Evolutionary conservation across 257 asterid species (phyloP).

Genomic region (Nicotiana tomentosiformis): DNA sequence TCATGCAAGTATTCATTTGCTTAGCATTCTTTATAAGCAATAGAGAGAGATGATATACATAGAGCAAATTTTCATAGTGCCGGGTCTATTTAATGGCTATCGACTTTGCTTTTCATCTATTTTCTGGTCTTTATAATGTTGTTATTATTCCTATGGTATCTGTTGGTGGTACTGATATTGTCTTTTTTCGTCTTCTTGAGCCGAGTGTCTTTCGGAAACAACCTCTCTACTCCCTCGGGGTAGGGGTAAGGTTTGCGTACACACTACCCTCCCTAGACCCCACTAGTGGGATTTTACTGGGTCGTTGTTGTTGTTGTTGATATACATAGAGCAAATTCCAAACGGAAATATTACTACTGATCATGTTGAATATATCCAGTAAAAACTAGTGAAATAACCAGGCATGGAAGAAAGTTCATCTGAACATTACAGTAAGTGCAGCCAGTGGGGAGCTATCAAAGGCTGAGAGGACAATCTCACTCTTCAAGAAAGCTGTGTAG

Average conservation of each 20-base stretch:
- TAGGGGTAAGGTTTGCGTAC: no score
- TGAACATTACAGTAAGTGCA: slow-evolving; percentile 76
- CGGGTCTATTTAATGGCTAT: no score
- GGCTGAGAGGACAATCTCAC: slow-evolving; percentile 91
- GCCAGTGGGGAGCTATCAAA: slow-evolving; percentile 95
- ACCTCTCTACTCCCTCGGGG: no score
- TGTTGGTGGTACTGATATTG: no score
- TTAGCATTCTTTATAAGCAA: not conserved
- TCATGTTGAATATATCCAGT: not conserved
- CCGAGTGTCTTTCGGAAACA: no score
- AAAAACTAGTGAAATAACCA: not conserved
- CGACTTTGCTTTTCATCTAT: no score
- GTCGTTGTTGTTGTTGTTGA: not conserved
- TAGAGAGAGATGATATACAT: not conserved
- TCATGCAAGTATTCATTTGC: not conserved
- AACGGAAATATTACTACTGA: not conserved
- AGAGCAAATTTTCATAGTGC: not conserved
- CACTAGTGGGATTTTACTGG: no score
- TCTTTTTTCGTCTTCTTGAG: no score
- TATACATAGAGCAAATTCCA: not conserved
- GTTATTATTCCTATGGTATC: no score
- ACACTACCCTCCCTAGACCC: no score
- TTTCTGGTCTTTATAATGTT: no score
- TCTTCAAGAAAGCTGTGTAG: slow-evolving; percentile 85
- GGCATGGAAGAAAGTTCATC: not conserved